phyloP scores from a whole-genome alignment of 2,329 filamentous ascomycete genomes.

The Hirsutella rhossiliensis region DNA sequence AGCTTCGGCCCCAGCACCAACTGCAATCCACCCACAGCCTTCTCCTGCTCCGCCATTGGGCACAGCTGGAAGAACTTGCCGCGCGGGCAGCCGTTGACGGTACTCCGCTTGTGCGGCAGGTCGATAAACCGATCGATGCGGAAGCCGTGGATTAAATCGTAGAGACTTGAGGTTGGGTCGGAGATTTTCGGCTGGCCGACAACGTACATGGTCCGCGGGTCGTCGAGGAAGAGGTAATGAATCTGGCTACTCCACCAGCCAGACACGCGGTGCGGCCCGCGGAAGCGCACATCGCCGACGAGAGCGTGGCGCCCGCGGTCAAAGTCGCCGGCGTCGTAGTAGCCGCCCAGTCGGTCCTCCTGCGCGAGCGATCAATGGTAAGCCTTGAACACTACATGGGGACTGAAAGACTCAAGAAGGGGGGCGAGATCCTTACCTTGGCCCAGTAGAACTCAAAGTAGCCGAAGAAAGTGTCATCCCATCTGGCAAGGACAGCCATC shows the following conservation, averaged over 20 bases:
- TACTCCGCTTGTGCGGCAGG: constrained; percentile 59
- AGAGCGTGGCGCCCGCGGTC: constrained; percentile 47
- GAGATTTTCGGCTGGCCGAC: constrained; percentile 63
- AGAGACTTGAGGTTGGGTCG: constrained; percentile 57
- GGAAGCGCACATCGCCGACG: constrained; percentile 46
- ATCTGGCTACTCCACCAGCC: constrained; percentile 52
- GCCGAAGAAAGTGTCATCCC: constrained; percentile 58
- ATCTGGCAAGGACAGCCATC: constrained; percentile 56
- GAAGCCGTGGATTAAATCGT: constrained; percentile 64
- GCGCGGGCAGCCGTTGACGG: constrained; percentile 50
- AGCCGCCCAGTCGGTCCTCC: constrained; percentile 44
- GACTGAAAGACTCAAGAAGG: not conserved
- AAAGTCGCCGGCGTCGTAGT: constrained; percentile 42
- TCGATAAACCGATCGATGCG: constrained; percentile 62
- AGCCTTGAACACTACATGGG: not conserved
- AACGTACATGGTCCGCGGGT: constrained; percentile 42
- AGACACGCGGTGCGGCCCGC: constrained; percentile 46
- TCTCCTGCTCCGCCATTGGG: constrained; percentile 43
- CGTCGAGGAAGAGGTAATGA: constrained; percentile 51
- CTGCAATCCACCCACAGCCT: constrained; percentile 39
- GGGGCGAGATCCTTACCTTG: constrained; percentile 26
- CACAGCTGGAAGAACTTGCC: constrained; percentile 60
- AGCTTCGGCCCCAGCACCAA: constrained; percentile 43
- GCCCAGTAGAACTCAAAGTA: constrained; percentile 79
- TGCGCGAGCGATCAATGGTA: constrained; percentile 9